Evolutionary conservation across 2,329 filamentous ascomycete genomes (phyloP).

Genomic region (Sporothrix dimorphospora): DNA sequence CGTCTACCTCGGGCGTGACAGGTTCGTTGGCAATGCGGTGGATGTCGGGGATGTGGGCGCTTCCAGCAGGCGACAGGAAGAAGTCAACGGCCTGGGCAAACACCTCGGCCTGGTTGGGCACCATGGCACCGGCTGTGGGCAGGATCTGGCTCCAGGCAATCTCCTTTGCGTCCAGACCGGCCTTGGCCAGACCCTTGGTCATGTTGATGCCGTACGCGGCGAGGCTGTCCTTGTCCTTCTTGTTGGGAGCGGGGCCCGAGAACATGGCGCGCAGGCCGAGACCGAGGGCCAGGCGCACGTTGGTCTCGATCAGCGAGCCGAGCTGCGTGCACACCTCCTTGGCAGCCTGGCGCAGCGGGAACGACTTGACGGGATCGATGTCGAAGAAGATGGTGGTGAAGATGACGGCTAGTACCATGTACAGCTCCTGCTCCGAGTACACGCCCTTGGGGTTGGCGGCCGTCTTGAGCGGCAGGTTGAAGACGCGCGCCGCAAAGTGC

Average conservation of each 20-base stretch:
- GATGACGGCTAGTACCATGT: conserved; percentile 66
- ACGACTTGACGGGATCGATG: conserved; percentile 68
- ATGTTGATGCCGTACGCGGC: conserved; percentile 57
- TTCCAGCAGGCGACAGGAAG: conserved; percentile 64
- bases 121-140: conserved; percentile 67
- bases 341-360: conserved; percentile 62
- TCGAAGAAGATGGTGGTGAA: conserved; percentile 69
- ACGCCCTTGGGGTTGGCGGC: conserved; percentile 61
- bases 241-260: conserved; percentile 47
- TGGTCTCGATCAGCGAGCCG: conserved; percentile 63
- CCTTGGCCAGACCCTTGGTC: conserved; percentile 66
- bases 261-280: conserved; percentile 54
- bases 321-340: conserved; percentile 61
- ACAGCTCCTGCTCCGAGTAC: conserved; percentile 59
- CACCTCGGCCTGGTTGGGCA: conserved; percentile 72
- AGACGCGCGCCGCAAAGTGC: conserved; percentile 64
- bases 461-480: conserved; percentile 70
- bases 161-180: conserved; percentile 64
- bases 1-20: conserved; percentile 60
- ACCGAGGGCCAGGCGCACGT: conserved; percentile 61
- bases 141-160: conserved; percentile 73
- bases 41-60: conserved; percentile 61
- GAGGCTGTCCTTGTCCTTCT: conserved; percentile 36
- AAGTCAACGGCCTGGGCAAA: conserved; percentile 75
- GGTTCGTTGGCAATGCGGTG: conserved; percentile 61